These are phyloP conservation scores for Penicillium capsulatum DNA, from an alignment of 2,329 filamentous ascomycete genomes.

Conservation along the genomic window DNA sequence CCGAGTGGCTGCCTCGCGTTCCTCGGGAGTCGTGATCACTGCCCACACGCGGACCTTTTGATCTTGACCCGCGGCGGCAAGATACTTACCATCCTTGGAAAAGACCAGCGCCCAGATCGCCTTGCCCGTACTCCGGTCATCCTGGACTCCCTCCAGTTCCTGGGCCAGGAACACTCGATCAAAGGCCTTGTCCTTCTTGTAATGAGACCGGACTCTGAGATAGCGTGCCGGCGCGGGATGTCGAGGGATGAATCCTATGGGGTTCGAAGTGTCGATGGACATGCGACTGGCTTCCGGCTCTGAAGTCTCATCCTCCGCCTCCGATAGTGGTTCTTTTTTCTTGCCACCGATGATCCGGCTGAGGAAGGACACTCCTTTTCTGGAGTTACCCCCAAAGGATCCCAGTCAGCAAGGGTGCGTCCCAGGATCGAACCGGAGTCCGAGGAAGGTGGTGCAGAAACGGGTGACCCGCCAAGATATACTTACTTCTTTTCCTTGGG, in stretches of 20 bases:
- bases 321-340: conserved; percentile 60
- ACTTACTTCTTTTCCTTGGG: conserved; percentile 64
- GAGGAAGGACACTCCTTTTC: conserved; percentile 85
- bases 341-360: conserved; percentile 75
- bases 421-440: neutral
- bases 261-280: conserved; percentile 73
- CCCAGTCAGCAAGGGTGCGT: conserved; percentile 2
- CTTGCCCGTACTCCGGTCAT: conserved; percentile 44
- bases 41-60: conserved; percentile 81
- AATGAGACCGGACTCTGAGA: conserved; percentile 75
- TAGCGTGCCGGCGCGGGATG: conserved; percentile 88
- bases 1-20: conserved; percentile 68
- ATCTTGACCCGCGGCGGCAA: conserved; percentile 91
- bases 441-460: neutral
- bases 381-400: conserved; percentile 43
- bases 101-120: conserved; percentile 93
- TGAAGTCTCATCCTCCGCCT: conserved; percentile 58
- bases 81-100: conserved; percentile 82
- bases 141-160: conserved; percentile 66
- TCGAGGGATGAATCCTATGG: conserved; percentile 76
- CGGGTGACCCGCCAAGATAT: too few species aligned
- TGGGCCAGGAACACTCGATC: conserved; percentile 87
- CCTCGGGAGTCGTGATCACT: conserved; percentile 76
- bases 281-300: conserved; percentile 67
- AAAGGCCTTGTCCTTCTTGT: conserved; percentile 79